Evolutionary conservation across 140 eudicot genomes (phyloP), one percentile per base, ranked within the genome.

Genomic region (Cichorium intybus): DNA sequence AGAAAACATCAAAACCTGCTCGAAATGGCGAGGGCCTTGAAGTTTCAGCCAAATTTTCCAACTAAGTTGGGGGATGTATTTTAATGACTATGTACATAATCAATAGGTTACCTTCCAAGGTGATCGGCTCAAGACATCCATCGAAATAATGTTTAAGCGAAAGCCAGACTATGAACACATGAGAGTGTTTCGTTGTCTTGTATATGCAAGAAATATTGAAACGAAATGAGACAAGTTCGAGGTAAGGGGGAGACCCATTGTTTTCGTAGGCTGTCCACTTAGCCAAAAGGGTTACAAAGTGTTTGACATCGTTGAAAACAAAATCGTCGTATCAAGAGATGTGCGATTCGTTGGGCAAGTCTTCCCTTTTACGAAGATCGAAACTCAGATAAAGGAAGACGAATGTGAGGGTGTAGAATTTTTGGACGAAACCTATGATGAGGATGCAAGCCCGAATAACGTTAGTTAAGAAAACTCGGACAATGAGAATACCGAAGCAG

Each of bases 11-110:
- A 43, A n/a, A n/a, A n/a, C n/a, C n/a, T n/a, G n/a, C n/a, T n/a
- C n/a, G n/a, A n/a, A n/a, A n/a, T n/a, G n/a, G 49, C 49, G 12
- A 43, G 49, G 49, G 49, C 49, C 49, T 43, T 43, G 49, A 43
- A 43, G 49, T 43, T 43, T 43, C n/a, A 43, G 49, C n/a, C n/a
- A 12, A 43, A 43, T 16, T 43, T 43, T 1, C 49, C 49, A 43
- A 43, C 49, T 43, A 43, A 43, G 15, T 43, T 43, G 49, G 37
- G 37, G 48, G 2, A 11, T n/a, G n/a, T n/a, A n/a, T n/a, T n/a
- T n/a, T n/a, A n/a, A n/a, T n/a, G n/a, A n/a, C n/a, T n/a, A n/a
- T n/a, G n/a, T n/a, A n/a, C n/a, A n/a, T n/a, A n/a, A n/a, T n/a
- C n/a, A n/a, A n/a, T n/a, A n/a, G n/a, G n/a, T n/a, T n/a, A n/a